Evolutionary conservation across 164 flowering plant species (phyloP), one percentile per base, ranked within the genome.

Genomic region (Berberis vulgaris): DNA sequence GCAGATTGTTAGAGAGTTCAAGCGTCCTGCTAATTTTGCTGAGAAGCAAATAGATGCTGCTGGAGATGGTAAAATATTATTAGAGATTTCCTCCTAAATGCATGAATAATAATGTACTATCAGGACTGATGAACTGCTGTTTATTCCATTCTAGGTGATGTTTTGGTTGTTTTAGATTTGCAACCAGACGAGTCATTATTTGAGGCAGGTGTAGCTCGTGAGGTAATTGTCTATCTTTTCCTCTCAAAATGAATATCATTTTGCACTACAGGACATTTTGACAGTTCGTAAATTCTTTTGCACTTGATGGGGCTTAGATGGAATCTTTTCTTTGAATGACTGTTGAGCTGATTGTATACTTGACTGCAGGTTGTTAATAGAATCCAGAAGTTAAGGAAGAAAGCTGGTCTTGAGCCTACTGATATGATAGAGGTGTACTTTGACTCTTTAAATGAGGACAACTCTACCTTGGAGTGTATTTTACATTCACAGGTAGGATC

Each of bases 161-260:
- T 94, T 46, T 74, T 94, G 84, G 95, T 94, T 64, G 72, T 91
- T 54, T 62, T 91, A 77, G 94, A 94, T 67, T 72, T 94, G 72
- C 83, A 79, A 10, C 74, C 81, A 2, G 96, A 94, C 71, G 88
- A 87, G 45, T 85, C 96, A 26, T 80, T 94, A 71, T 75, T 81
- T 69, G 97, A 91, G 70, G 91, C 91, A 63, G 97, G 96, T 54
- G 72, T 83, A 73, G 96, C 96, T 13, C 91, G 97, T 49, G 99
- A 94, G 97, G 97, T 91, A 79, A 63, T 26, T 43, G 40, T 4
- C 10, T 12, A 7, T 1, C n/a, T 52, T 12, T 7, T 3, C 54
- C 3, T 26, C n/a, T 7, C 54, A 6, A 7, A 11, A 52, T 52
- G 10, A 6, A 47, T 2, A 4, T 2, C 2, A 47, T 47, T 11